Evolutionary conservation across 257 asterid genomes (phyloP).

Genomic region (Thymus quinquecostatus): DNA sequence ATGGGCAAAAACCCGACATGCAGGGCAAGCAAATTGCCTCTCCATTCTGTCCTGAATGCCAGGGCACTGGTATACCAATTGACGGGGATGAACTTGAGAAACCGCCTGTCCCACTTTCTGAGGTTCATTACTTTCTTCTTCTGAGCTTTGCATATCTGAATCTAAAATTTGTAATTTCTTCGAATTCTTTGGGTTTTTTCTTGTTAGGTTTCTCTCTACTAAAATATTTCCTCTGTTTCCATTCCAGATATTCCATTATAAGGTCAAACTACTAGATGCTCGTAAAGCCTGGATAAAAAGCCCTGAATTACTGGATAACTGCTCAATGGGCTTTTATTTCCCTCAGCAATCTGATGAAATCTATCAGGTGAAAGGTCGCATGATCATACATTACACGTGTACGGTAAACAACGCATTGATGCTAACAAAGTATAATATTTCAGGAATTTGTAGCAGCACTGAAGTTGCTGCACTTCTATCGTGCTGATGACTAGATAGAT

Average conservation of each 20-base stretch:
- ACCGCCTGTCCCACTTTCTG: slow-evolving; percentile 72
- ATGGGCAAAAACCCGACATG: slow-evolving; percentile 43
- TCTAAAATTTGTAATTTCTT: neutral
- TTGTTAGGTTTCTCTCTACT: neutral
- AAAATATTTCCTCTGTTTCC: neutral
- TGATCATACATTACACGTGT: neutral
- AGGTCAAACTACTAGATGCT: slow-evolving; percentile 78
- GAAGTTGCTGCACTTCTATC: slow-evolving; percentile 74
- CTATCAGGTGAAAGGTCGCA: slow-evolving; percentile 42
- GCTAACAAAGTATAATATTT: slow-evolving; percentile 23
- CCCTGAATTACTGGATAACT: slow-evolving; percentile 73
- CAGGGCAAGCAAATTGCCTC: slow-evolving; percentile 46
- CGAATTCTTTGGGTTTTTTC: neutral
- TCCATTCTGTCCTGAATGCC: slow-evolving; percentile 85
- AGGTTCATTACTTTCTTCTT: slow-evolving; percentile 50
- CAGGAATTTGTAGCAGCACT: slow-evolving; percentile 65
- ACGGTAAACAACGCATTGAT: neutral
- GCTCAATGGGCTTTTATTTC: slow-evolving; percentile 79
- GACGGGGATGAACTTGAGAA: slow-evolving; percentile 71
- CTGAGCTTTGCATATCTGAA: slow-evolving; percentile 20
- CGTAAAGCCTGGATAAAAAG: slow-evolving; percentile 83
- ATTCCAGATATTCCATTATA: slow-evolving; percentile 65
- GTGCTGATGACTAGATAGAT: slow-evolving; percentile 44
- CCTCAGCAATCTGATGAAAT: slow-evolving; percentile 49
- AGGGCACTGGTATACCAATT: slow-evolving; percentile 72